Conservation (phyloP, 352 stramenopile genomes). For the Phytophthora macrochlamydospora region DNA sequence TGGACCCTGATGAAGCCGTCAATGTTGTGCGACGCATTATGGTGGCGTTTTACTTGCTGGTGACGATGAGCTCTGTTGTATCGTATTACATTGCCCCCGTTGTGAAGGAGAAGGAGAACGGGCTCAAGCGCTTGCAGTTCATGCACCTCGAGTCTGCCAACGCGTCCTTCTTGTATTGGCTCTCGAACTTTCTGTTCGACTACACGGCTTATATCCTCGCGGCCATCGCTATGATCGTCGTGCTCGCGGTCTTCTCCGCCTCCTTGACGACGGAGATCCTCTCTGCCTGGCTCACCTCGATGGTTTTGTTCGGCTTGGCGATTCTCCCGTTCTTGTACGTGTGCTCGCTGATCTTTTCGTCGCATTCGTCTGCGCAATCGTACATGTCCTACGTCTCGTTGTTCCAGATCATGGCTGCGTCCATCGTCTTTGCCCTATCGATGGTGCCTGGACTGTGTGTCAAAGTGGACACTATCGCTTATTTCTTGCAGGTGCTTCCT, state of each 20-base stretch:
- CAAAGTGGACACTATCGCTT: conserved; percentile 42
- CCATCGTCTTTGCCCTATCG: conserved; percentile 51
- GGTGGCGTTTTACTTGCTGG: conserved; percentile 89
- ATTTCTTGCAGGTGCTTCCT: conserved; percentile 63
- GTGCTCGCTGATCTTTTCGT: conserved; percentile 68
- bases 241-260: conserved; percentile 43
- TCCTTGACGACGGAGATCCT: conserved; percentile 44
- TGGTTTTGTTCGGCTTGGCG: conserved; percentile 53
- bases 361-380: conserved; percentile 79
- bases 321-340: conserved; percentile 75
- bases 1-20: conserved; percentile 41
- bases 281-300: conserved; percentile 35
- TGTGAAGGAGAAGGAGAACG: conserved; percentile 73
- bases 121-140: conserved; percentile 78
- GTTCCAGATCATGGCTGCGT: conserved; percentile 72
- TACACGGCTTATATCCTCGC: conserved; percentile 50
- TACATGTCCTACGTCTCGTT: conserved; percentile 73
- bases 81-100: conserved; percentile 68
- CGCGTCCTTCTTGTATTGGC: conserved; percentile 69
- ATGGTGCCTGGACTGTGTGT: conserved; percentile 56
- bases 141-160: conserved; percentile 59
- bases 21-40: conserved; percentile 82
- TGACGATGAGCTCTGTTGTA: conserved; percentile 66
- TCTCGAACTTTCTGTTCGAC: conserved; percentile 73
- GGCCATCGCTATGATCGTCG: conserved; percentile 32